phyloP scores from a whole-genome alignment of 108 stramenopile genomes.

The Mediolabrus comicus region DNA sequence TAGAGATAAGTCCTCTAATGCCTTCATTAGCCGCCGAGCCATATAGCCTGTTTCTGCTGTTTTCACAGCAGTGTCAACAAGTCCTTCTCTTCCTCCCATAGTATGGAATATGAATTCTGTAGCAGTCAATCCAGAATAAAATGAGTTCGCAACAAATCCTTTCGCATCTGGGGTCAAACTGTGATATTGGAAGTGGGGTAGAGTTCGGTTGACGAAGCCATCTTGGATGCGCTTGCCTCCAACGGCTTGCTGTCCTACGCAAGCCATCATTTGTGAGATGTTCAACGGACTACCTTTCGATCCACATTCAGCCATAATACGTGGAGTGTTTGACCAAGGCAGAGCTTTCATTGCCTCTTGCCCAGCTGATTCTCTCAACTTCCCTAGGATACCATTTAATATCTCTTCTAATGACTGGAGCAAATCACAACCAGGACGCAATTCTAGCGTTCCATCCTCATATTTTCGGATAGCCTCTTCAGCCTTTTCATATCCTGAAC shows the following conservation, averaged over 20 bases:
- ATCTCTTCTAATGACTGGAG: slow-evolving; percentile 96
- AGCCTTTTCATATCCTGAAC: slow-evolving; percentile 77
- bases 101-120: slow-evolving; percentile 99
- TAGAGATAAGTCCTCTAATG: slow-evolving; percentile 94
- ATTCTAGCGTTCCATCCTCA: slow-evolving; percentile 81
- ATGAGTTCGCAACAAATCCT: slow-evolving; percentile 97
- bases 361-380: slow-evolving; percentile 93
- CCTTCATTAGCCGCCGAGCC: slow-evolving; percentile 98
- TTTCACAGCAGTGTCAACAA: slow-evolving; percentile 99
- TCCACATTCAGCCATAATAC: slow-evolving; percentile 99
- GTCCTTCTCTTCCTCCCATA: slow-evolving; percentile 98
- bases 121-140: slow-evolving; percentile 95
- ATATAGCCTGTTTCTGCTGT: slow-evolving; percentile 99
- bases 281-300: slow-evolving; percentile 97
- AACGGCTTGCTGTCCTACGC: slow-evolving; percentile 98
- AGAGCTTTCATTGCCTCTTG: slow-evolving; percentile 93
- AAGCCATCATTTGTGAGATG: slow-evolving; percentile 99
- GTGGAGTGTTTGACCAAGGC: slow-evolving; percentile 84
- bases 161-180: slow-evolving; percentile 93
- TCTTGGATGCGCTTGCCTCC: slow-evolving; percentile 97
- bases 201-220: slow-evolving; percentile 96
- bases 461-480: slow-evolving; percentile 84
- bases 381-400: slow-evolving; percentile 92
- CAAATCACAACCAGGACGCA: slow-evolving; percentile 95
- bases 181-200: slow-evolving; percentile 87